Conservation (phyloP, 768 basidiomycete species). For the Leucosporidium creatinivorum region DNA sequence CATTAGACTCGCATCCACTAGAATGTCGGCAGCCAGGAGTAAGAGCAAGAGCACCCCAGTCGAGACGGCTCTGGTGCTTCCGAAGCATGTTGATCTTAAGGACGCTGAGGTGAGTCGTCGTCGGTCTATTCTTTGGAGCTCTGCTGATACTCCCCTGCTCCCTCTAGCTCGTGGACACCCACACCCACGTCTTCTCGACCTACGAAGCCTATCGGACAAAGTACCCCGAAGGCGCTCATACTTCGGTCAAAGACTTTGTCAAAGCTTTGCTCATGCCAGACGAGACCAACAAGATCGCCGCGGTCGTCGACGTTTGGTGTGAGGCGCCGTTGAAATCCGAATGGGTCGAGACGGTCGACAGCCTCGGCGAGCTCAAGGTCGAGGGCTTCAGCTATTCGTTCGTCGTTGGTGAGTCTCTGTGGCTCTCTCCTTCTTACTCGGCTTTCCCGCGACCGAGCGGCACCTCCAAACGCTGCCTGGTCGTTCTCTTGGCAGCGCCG, state of each 20-base stretch:
- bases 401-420: conserved; percentile 57
- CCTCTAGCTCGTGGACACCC: conserved; percentile 62
- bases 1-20: too few species aligned
- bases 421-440: neutral
- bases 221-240: conserved; percentile 51
- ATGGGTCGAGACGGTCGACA: conserved; percentile 6
- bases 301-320: conserved; percentile 82
- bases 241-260: conserved; percentile 57
- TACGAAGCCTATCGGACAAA: conserved; percentile 56
- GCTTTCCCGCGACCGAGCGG: neutral
- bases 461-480: conserved; percentile 47
- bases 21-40: neutral
- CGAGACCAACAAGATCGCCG: conserved; percentile 47
- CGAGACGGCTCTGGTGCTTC: conserved; percentile 12
- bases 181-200: conserved; percentile 74
- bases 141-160: too few species aligned
- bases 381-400: conserved; percentile 63
- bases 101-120: neutral
- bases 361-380: conserved; percentile 13
- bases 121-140: too few species aligned
- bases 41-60: neutral
- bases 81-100: conserved; percentile 2
- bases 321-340: conserved; percentile 43
- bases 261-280: conserved; percentile 50
- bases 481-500: conserved; percentile 59